Percentiles rank a stretch among this genome's conserved stretches.
Conservation (phyloP, 768 basidiomycete species). For the Russula compacta region DNA sequence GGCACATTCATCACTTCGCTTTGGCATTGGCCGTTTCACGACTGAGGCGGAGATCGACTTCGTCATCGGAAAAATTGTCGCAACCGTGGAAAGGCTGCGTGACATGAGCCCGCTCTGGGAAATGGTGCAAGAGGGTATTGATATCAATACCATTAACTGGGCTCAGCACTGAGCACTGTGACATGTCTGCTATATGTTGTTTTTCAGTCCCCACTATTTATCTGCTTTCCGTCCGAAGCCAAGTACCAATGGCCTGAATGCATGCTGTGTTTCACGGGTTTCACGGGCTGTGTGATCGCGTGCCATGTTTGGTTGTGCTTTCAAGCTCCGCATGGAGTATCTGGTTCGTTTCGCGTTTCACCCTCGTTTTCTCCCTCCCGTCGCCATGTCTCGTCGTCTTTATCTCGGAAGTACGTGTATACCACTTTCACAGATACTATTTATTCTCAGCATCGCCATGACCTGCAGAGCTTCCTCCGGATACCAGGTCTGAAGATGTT, state of each 20-base stretch:
- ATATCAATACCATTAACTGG: slow-evolving; percentile 93
- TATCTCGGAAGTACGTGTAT: slow-evolving; percentile 69
- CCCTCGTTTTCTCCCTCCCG: slow-evolving; percentile 5
- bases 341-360: neutral
- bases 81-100: slow-evolving; percentile 77
- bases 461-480: slow-evolving; percentile 63
- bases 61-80: slow-evolving; percentile 79
- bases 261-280: neutral
- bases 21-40: slow-evolving; percentile 96
- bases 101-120: slow-evolving; percentile 99
- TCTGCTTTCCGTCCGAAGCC: neutral
- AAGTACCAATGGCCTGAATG: neutral
- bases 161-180: slow-evolving; percentile 47
- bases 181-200: neutral
- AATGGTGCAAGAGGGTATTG: slow-evolving; percentile 99
- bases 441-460: slow-evolving; percentile 4
- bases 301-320: slow-evolving; percentile 13
- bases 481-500: slow-evolving; percentile 77
- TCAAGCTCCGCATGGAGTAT: slow-evolving; percentile 16
- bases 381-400: slow-evolving; percentile 72
- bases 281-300: neutral
- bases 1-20: slow-evolving; percentile 96
- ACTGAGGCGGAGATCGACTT: slow-evolving; percentile 96
- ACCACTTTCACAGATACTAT: neutral
- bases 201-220: neutral